Conservation (phyloP, 805 yeast genomes). For the Metschnikowia colocasiae region DNA sequence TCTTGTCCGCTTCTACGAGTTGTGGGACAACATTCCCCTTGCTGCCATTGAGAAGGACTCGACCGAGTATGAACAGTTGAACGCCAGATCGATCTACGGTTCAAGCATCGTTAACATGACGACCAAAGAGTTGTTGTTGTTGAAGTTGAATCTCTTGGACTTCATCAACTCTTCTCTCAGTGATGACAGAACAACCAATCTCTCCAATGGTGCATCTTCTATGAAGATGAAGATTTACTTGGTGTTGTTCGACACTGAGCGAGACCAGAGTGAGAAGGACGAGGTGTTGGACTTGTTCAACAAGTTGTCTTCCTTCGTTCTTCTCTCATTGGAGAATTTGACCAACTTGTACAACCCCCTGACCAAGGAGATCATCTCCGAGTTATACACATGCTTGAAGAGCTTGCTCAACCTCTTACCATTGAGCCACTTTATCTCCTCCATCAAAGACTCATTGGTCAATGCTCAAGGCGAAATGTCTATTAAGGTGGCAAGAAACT, state of each 20-base stretch:
- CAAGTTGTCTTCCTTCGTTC: conserved; percentile 31
- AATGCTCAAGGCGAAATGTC: conserved; percentile 37
- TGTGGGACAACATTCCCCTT: conserved; percentile 50
- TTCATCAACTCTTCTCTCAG: conserved; percentile 52
- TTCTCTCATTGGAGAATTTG: conserved; percentile 37
- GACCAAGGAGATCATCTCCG: conserved; percentile 30
- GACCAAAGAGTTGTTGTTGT: conserved; percentile 43
- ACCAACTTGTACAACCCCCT: conserved; percentile 14
- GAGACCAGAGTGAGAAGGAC: conserved; percentile 26
- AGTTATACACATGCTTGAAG: conserved; percentile 55
- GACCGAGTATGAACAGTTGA: conserved; percentile 35
- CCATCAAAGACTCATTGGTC: conserved; percentile 46
- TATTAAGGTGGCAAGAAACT: conserved; percentile 53
- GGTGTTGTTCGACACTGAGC: conserved; percentile 42
- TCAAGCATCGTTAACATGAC: conserved; percentile 52
- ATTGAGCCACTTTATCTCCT: conserved; percentile 61
- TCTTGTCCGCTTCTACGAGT: conserved; percentile 44
- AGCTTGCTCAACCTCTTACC: conserved; percentile 71
- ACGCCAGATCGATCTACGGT: conserved; percentile 60
- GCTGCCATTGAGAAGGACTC: conserved; percentile 38
- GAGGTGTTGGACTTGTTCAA: conserved; percentile 33
- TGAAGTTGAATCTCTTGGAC: conserved; percentile 51
- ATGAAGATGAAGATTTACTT: conserved; percentile 53
- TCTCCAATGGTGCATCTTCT: conserved; percentile 21
- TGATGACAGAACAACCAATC: conserved; percentile 24